Evolutionary conservation across 2,329 filamentous ascomycete genomes (phyloP), one percentile per base, ranked within the genome.

Genomic region (Penicillium sclerotigenum): DNA sequence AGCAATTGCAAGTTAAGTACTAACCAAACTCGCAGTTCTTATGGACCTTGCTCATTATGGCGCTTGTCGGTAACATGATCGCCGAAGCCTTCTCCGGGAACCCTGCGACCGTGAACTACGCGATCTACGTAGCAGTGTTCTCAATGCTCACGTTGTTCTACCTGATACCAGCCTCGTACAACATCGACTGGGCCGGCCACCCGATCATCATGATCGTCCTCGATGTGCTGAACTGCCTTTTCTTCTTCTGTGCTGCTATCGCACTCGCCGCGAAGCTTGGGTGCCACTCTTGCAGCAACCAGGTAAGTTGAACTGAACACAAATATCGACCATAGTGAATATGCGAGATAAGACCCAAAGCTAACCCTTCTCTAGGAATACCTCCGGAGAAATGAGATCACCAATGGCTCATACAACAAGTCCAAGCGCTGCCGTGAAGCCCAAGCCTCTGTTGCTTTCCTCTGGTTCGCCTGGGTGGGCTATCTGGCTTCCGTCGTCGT

Each of bases 1-100:
- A 22, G 3, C 3, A 40, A 1, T 5, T 3, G 6, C 6, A 14
- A 40, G 11, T 40, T 14, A 7, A 24, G 11, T 50, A 38, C 55
- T 52, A 45, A 64, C 48, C n/a, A 28, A 11, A 14, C 31, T 26
- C 36, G 28, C 40, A 87, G 83, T 82, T 86, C 71, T 47, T 85
- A 66, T 85, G 80, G 74, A 77, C 82, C 33, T 69, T 86, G 54
- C 77, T 87, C 65, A 72, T 86, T 67, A 82, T 86, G 76, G 78
- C 83, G 13, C 76, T 87, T 43, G 70, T 85, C 63, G 85, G 83
- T 63, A 84, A 86, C 77, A 85, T 86, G 76, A 84, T 87, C 68
- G 76, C 78, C 49, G 74, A 79, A 37, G 73, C 79, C 5, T 75
- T 73, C 56, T 65, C 74, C 50, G 81, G 83, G 28, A 82, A 84